Evolutionary conservation across 345 rosid genomes (phyloP).

Genomic region (Populus euphratica): DNA sequence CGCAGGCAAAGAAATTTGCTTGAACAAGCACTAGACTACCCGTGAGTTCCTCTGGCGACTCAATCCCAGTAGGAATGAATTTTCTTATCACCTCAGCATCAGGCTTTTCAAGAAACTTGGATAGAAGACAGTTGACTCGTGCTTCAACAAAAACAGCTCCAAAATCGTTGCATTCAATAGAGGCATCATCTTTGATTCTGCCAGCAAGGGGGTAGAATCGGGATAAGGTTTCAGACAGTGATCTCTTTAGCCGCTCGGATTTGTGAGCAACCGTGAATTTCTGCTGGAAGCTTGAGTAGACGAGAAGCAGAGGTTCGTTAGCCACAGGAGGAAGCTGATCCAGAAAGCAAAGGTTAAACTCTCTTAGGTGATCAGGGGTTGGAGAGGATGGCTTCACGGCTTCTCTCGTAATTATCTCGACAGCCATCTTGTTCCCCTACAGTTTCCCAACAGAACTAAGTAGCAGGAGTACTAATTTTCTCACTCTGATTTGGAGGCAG

Average conservation of each 20-base stretch:
- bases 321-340: constrained; percentile 17
- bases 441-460: neutral
- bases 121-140: constrained; percentile 22
- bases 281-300: constrained; percentile 1
- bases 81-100: constrained; percentile 14
- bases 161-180: constrained; percentile 32
- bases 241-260: constrained; percentile 27
- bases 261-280: neutral
- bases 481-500: no score
- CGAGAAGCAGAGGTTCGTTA: constrained; percentile 8
- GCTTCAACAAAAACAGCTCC: constrained; percentile 42
- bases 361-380: constrained; percentile 9
- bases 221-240: constrained; percentile 39
- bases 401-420: neutral
- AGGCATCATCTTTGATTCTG: constrained; percentile 6
- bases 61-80: constrained; percentile 32
- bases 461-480: no score
- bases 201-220: constrained; percentile 42
- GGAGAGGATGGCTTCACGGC: constrained; percentile 19
- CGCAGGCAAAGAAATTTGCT: constrained; percentile 9
- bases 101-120: constrained; percentile 28
- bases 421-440: neutral
- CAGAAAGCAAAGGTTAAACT: constrained; percentile 15
- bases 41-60: neutral
- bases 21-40: constrained; percentile 15